phyloP scores from a whole-genome alignment of 2,329 filamentous ascomycete species.

The Aspergillus ibericus region DNA sequence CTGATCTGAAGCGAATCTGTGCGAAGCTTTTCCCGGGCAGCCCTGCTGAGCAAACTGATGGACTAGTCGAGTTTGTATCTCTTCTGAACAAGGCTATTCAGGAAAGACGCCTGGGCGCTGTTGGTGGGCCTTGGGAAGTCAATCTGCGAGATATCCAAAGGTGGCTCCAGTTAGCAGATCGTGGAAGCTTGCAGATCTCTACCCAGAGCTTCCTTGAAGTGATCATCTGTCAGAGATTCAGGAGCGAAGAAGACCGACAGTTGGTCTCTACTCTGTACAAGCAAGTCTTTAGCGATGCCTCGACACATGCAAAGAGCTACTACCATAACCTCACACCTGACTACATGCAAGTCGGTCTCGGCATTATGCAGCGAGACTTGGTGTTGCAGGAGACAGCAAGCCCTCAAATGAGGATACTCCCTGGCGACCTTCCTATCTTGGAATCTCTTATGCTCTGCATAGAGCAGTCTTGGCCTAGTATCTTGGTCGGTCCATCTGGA shows the following conservation, averaged over 20 bases:
- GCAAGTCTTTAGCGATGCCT: constrained; percentile 57
- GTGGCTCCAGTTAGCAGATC: constrained; percentile 75
- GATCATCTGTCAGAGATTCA: constrained; percentile 84
- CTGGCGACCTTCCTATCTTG: constrained; percentile 62
- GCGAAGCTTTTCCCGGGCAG: constrained; percentile 71
- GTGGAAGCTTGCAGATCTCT: constrained; percentile 60
- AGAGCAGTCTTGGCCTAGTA: constrained; percentile 82
- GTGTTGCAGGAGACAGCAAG: constrained; percentile 37
- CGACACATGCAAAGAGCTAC: constrained; percentile 57
- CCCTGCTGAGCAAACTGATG: constrained; percentile 58
- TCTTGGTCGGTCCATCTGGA: constrained; percentile 81
- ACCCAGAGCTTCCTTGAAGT: constrained; percentile 76
- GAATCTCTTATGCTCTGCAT: constrained; percentile 88
- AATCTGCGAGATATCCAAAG: constrained; percentile 87
- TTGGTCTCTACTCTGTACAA: constrained; percentile 67
- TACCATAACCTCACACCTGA: constrained; percentile 68
- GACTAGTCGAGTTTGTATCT: constrained; percentile 77
- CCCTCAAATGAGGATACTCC: constrained; percentile 36
- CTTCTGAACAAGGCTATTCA: constrained; percentile 69
- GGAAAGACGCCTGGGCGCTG: constrained; percentile 53
- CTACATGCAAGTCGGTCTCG: constrained; percentile 77
- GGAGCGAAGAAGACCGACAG: constrained; percentile 66
- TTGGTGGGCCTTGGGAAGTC: constrained; percentile 87
- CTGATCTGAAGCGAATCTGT: constrained; percentile 82
- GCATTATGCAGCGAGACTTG: constrained; percentile 63